Evolutionary conservation across 768 basidiomycete genomes (phyloP), one percentile per base, ranked within the genome.

Genomic region (Trametes cingulata): DNA sequence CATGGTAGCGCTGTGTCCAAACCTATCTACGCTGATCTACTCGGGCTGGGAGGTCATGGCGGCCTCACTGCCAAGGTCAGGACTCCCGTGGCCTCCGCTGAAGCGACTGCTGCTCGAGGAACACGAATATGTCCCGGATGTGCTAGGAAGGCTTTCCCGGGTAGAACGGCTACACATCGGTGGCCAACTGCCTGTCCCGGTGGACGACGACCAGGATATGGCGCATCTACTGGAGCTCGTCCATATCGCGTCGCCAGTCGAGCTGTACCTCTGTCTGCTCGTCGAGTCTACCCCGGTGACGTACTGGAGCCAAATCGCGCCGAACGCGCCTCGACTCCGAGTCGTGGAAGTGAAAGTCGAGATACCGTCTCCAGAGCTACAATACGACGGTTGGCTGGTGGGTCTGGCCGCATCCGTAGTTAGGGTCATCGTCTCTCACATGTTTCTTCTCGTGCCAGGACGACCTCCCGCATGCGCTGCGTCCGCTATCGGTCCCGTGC

Each of bases 161-260:
- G 58, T 60, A 25, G 52, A 60, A 13, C 42, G 25, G 17, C 43
- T 60, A 6, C 58, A 60, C 22, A 53, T 53, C 25, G 15, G 17
- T n/a, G 37, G 47, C 39, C 27, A 43, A 2, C 13, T 37, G 27
- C 29, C 14, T 9, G 12, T 10, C 12, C 2, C 1, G 6, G 33
- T 25, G 6, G 20, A 24, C 6, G 24, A 54, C 17, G 42, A n/a
- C 6, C 19, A 13, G 10, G 19, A 33, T 3, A 4, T 37, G 13
- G 3, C 40, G 5, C 49, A 24, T 10, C 35, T 45, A 14, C 33
- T 60, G 4, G 52, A 47, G 19, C 51, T 60, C 19, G n/a, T 60
- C 22, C 45, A 51, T 24, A 19, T 22, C 8, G 22, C 52, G 9
- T 60, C 58, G 8, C 58, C 58, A 3, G 29, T 60, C 15, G 25